Evolutionary conservation across 352 stramenopile genomes (phyloP), one percentile per base, ranked within the genome.

Genomic region (Pythium biforme): DNA sequence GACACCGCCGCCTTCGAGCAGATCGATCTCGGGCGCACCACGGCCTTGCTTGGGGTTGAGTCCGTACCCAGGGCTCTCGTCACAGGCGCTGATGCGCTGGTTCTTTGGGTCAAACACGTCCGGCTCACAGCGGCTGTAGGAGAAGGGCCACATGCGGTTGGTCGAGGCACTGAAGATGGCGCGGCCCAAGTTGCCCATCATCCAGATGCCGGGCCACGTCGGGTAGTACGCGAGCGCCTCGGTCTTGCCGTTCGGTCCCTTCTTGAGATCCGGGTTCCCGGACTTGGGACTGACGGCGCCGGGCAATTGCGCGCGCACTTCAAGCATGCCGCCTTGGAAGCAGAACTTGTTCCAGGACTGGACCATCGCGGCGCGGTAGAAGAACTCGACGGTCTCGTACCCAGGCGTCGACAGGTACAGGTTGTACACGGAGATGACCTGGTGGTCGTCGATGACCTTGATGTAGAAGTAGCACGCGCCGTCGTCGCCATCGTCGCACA

Each of bases 271-370:
- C 19, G 81, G 77, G 37, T 91, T 91, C 14, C 62, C 58, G 33
- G 74, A 80, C 23, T 87, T 79, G 31, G 88, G 79, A 46, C 79
- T 74, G 6, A 89, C 57, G 25, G 93, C 83, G 7, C 85, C 94
- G 1, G 95, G 95, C 11, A 98, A 73, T 57, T 96, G 88, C 3
- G 92, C 85, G 27, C 86, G 77, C 33, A 98, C 83, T 70, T 98
- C 92, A 7, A 98, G 64, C 65, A 97, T 96, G 10, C 90, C 93
- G 43, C 93, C 92, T 39, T 92, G 94, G 66, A 97, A 97, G 69
- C 90, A 98, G 58, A 98, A 98, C 73, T 98, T 98, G 78, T 98
- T 94, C 93, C 93, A 98, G 27, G 71, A 77, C 65, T 97, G 91
- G 14, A 98, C 33, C 89, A 98, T 97, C 2, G 83, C 95, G 6